These are phyloP conservation scores for Odonthalia washingtoniensis DNA, from an alignment of 31 red algal species.

Conservation along the genomic window DNA sequence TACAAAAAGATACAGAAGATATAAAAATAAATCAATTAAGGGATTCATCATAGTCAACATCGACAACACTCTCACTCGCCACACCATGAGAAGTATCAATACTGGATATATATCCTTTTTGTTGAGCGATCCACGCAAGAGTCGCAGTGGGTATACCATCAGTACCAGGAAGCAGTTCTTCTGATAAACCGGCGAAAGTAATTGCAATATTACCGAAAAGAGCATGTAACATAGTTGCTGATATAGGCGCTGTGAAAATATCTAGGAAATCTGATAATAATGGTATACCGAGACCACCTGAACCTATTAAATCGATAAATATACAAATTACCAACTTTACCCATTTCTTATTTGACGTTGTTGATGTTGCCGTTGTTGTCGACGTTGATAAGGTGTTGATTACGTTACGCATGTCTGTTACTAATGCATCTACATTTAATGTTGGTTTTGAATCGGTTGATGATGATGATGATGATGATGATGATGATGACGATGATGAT, in stretches of 20 bases:
- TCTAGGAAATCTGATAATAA: conserved; percentile 66
- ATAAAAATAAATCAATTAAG: too few species aligned
- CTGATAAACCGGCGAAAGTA: conserved; percentile 57
- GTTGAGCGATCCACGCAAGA: conserved; percentile 73
- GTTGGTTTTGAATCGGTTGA: neutral
- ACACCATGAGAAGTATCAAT: too few species aligned
- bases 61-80: too few species aligned
- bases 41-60: too few species aligned
- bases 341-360: conserved; percentile 21
- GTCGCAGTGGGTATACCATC: conserved; percentile 82
- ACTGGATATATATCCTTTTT: conserved; percentile 58
- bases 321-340: conserved; percentile 73
- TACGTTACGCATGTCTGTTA: neutral
- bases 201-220: conserved; percentile 64
- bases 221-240: conserved; percentile 73
- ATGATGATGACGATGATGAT: neutral
- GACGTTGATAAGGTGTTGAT: neutral
- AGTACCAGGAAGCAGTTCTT: conserved; percentile 80
- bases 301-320: conserved; percentile 64
- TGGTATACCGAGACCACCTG: conserved; percentile 66
- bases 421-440: neutral
- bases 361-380: neutral
- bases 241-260: conserved; percentile 63
- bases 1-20: too few species aligned
- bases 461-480: neutral